phyloP scores from a whole-genome alignment of 2,329 filamentous ascomycete species.

The Sporothrix variecibatus region DNA sequence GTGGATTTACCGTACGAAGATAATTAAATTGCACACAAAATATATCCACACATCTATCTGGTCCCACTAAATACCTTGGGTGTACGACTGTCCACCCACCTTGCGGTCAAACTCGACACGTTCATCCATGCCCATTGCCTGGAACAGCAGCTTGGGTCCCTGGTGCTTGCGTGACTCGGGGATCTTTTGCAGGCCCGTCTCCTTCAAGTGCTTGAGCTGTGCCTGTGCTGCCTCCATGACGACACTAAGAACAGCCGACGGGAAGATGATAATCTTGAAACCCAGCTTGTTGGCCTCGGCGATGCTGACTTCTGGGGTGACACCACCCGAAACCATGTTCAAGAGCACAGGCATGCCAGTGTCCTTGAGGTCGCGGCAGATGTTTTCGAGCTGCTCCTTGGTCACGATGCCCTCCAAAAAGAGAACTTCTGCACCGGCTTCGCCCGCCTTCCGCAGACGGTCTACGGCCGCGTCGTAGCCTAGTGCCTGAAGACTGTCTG shows the following conservation, averaged over 20 bases:
- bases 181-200: slow-evolving; percentile 37
- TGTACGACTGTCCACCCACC: slow-evolving; percentile 12
- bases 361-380: slow-evolving; percentile 23
- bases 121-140: slow-evolving; percentile 37
- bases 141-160: slow-evolving; percentile 37
- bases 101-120: slow-evolving; percentile 36
- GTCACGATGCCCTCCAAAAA: slow-evolving; percentile 61
- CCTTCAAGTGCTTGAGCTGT: slow-evolving; percentile 32
- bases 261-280: slow-evolving; percentile 40
- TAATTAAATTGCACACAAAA: neutral
- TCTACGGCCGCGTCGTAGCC: slow-evolving; percentile 59
- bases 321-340: slow-evolving; percentile 40
- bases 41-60: neutral
- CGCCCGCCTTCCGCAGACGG: slow-evolving; percentile 52
- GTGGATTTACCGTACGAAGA: neutral
- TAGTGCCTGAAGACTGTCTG: slow-evolving; percentile 58
- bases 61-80: neutral
- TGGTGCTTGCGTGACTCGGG: slow-evolving; percentile 35
- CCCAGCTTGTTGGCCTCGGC: slow-evolving; percentile 36
- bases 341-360: slow-evolving; percentile 33
- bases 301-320: slow-evolving; percentile 38
- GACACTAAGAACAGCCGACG: slow-evolving; percentile 38
- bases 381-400: slow-evolving; percentile 44
- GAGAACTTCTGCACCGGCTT: slow-evolving; percentile 59
- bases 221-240: slow-evolving; percentile 38